Evolutionary conservation across 2,329 filamentous ascomycete genomes (phyloP).

Genomic region (Eutypella sp.): DNA sequence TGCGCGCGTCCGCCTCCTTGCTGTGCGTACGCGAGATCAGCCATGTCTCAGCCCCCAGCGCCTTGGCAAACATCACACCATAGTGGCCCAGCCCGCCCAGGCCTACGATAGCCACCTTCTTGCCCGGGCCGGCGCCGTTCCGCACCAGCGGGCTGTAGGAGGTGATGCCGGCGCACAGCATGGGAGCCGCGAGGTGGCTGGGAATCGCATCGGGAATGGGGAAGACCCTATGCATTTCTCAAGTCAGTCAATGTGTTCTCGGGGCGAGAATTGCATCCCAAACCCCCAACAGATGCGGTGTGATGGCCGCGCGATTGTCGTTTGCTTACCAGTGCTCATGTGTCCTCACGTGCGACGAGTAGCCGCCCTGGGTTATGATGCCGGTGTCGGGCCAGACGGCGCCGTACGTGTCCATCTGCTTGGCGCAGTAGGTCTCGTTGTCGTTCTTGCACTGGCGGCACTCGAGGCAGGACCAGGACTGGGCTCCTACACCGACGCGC

Average conservation of each 20-base stretch:
- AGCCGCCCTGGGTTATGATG: conserved; percentile 58
- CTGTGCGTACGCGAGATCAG: conserved; percentile 55
- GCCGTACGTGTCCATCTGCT: conserved; percentile 57
- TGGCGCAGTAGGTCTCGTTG: conserved; percentile 64
- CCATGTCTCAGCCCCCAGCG: conserved; percentile 58
- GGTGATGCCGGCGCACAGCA: conserved; percentile 82
- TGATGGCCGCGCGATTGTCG: no score
- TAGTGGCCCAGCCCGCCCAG: conserved; percentile 70
- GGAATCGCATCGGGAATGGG: conserved; percentile 71
- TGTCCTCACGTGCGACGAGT: conserved; percentile 60
- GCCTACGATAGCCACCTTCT: conserved; percentile 72
- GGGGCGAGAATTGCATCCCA: no score
- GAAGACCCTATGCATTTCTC: conserved; percentile 43
- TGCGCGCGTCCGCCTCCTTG: conserved; percentile 55
- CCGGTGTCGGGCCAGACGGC: conserved; percentile 53
- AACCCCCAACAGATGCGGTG: no score
- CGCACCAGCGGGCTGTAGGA: conserved; percentile 73
- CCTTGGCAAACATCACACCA: conserved; percentile 64
- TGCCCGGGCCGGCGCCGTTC: conserved; percentile 70
- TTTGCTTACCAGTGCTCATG: conserved; percentile 71
- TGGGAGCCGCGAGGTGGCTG: conserved; percentile 62
- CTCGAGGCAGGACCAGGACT: conserved; percentile 59
- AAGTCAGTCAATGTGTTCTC: conserved; percentile 5
- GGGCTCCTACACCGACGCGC: conserved; percentile 65
- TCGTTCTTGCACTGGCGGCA: conserved; percentile 62